Base-by-base conservation (phyloP, 1,139 yeast genomes). In the Kodamaea sp. region DNA sequence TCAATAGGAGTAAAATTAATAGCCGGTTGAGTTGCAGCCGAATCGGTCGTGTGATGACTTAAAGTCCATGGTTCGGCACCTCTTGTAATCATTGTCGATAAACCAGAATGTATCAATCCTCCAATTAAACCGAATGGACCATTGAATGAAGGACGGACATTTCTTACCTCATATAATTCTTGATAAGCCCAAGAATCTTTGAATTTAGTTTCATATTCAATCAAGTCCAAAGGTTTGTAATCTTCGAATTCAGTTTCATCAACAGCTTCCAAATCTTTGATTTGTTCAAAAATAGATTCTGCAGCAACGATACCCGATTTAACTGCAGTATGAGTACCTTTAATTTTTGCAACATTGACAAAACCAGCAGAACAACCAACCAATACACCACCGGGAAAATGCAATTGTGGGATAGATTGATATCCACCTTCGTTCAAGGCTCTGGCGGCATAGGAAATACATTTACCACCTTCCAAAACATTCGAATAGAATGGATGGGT, bases 281-380 rank as follows among this genome's bases (percentile, higher is more conserved):
- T 65, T 32, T 63, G 70, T n/a, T 76, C 74, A 53, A 71, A 88
- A 30, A 89, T 84, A 23, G 77, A 60, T 54, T 92, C 97, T 2
- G 97, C 98, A 2, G 97, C 98, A 25, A 92, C 65, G 73, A 92
- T 83, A 28, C 97, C 98, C 8, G 94, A 75, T 61, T 90, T 92
- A 78, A 92, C 85, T 2, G 98, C 97, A 1, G 97, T 90, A 59
- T 92, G 98, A 0, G 97, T 84, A n/a, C 98, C 98, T 65, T 92
- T 92, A 55, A 92, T 85, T 60, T 92, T 92, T 33, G 98, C 97
- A 33, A 92, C 97, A 59, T 92, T 92, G 75, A 92, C 78, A 60
- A 92, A 90, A 1, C 98, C 98, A 7, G 98, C 98, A 38, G 94
- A 70, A 46, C 96, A 94, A 26, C 98, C 98, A 31, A 92, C 92